Evolutionary conservation across 1,139 yeast species (phyloP).

Genomic region (Blastobotrys arbuscula): DNA sequence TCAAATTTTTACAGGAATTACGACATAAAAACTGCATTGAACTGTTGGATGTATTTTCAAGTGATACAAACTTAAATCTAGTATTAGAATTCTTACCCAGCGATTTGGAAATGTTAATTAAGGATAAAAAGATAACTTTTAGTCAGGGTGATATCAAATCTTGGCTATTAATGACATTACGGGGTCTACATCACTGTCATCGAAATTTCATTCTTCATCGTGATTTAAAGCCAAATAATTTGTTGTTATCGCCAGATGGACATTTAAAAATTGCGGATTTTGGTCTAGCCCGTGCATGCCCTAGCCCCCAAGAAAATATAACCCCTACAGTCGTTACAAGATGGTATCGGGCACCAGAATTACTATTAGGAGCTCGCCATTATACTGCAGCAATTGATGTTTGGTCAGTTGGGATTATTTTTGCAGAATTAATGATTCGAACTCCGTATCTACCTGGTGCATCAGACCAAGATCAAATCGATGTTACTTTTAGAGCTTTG

Average conservation of each 20-base stretch:
- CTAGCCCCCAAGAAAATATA: slow-evolving; percentile 64
- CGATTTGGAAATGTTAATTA: slow-evolving; percentile 84
- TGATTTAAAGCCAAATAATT: slow-evolving; percentile 50
- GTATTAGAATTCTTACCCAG: slow-evolving; percentile 89
- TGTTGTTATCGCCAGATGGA: slow-evolving; percentile 80
- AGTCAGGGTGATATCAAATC: slow-evolving; percentile 85
- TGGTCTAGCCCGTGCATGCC: slow-evolving; percentile 81
- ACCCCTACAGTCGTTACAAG: slow-evolving; percentile 94
- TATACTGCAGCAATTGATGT: slow-evolving; percentile 85
- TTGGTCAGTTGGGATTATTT: slow-evolving; percentile 95
- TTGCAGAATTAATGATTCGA: slow-evolving; percentile 92
- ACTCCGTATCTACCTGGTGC: slow-evolving; percentile 92
- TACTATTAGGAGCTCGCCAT: slow-evolving; percentile 81
- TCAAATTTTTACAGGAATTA: slow-evolving; percentile 84
- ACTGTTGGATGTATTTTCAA: slow-evolving; percentile 77
- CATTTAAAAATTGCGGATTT: slow-evolving; percentile 92
- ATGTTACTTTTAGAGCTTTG: slow-evolving; percentile 84
- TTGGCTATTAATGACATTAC: slow-evolving; percentile 87
- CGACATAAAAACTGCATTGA: slow-evolving; percentile 81
- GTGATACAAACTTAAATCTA: slow-evolving; percentile 65
- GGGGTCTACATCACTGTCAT: slow-evolving; percentile 96
- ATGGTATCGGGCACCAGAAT: slow-evolving; percentile 96
- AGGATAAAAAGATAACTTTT: slow-evolving; percentile 71
- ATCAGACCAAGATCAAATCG: slow-evolving; percentile 84
- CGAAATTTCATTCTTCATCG: slow-evolving; percentile 85